phyloP scores from a whole-genome alignment of 805 yeast genomes.

The Metschnikowia continentalis region DNA sequence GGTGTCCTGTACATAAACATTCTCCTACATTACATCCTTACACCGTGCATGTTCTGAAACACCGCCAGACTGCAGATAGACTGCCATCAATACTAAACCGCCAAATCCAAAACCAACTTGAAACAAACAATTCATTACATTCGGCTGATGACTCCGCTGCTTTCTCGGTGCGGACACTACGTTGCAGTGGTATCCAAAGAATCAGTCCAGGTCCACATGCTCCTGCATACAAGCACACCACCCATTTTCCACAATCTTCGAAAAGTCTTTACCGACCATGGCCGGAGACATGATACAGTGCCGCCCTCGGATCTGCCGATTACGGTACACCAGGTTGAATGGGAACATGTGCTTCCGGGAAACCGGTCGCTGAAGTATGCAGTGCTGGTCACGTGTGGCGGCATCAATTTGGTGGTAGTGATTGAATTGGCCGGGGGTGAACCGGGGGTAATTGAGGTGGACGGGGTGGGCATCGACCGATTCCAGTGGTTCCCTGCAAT shows the following conservation, averaged over 20 bases:
- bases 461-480: constrained; percentile 25
- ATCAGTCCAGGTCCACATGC: not conserved
- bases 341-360: constrained; percentile 22
- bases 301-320: not conserved
- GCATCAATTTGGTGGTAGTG: constrained; percentile 19
- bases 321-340: constrained; percentile 9
- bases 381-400: constrained; percentile 17
- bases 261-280: not conserved
- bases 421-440: constrained; percentile 20
- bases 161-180: constrained; percentile 21
- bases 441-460: constrained; percentile 33
- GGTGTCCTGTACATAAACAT: not conserved
- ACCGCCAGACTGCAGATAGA: too few species aligned
- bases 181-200: constrained; percentile 15
- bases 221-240: not conserved
- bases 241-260: not conserved
- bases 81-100: not conserved
- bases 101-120: not conserved
- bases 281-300: not conserved
- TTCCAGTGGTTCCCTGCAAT: constrained; percentile 34
- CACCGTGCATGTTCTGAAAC: too few species aligned
- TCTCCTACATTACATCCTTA: too few species aligned
- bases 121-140: not conserved
- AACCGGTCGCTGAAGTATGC: constrained; percentile 28
- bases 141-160: not conserved